These are phyloP conservation scores for Hydrangea macrophylla DNA, from an alignment of 148 eudicot species.

Conservation along the genomic window DNA sequence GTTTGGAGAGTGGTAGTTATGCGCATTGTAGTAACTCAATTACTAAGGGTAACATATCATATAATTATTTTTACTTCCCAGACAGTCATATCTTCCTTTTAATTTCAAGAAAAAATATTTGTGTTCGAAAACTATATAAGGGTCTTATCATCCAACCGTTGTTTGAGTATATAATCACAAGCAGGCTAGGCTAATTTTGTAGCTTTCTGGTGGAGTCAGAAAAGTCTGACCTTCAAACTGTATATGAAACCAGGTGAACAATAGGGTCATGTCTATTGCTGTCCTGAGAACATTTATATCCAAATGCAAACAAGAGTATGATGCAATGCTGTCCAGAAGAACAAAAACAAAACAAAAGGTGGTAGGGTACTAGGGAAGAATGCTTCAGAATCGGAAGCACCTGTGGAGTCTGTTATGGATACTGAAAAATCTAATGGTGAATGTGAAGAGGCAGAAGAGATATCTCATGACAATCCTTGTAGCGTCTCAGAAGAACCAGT, in stretches of 20 bases:
- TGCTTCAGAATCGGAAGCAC: constrained; percentile 32
- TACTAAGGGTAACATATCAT: no score
- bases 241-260: constrained; percentile 63
- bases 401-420: constrained; percentile 30
- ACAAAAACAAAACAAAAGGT: constrained; percentile 36
- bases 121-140: no score
- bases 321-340: constrained; percentile 47
- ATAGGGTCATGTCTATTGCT: constrained; percentile 92
- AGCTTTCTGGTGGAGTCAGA: neutral
- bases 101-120: no score
- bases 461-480: constrained; percentile 45
- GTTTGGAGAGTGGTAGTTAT: no score
- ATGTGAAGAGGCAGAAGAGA: constrained; percentile 40
- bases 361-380: constrained; percentile 18
- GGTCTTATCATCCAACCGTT: no score
- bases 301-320: constrained; percentile 78
- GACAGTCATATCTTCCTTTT: no score
- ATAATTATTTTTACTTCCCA: no score
- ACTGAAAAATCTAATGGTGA: constrained; percentile 46
- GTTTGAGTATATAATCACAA: constrained; percentile 4
- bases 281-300: constrained; percentile 81
- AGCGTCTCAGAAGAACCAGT: constrained; percentile 36
- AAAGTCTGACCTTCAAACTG: constrained; percentile 8
- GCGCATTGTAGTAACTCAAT: no score
- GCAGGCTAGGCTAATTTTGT: neutral